Conservation (phyloP, 2,329 filamentous ascomycete genomes). For the Hymenoscyphus scutula region DNA sequence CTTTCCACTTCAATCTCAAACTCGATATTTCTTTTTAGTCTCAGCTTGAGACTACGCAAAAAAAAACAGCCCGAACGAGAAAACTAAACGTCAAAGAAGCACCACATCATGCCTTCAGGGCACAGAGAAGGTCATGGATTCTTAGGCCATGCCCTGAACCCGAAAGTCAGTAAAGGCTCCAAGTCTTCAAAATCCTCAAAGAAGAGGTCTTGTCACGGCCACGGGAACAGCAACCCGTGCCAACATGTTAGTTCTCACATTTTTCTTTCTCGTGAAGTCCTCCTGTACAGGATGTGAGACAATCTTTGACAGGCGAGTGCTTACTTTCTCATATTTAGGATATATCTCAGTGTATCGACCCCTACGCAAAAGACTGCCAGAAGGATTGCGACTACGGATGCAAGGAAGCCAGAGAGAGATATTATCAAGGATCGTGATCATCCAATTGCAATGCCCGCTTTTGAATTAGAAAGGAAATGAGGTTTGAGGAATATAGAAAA, state of each 20-base stretch:
- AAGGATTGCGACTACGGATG: not conserved
- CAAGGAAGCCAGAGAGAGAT: too few relatives aligned
- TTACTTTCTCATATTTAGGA: not conserved
- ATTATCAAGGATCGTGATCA: not conserved
- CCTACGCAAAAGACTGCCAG: not conserved
- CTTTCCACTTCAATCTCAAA: too few relatives aligned
- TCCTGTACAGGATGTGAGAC: too few relatives aligned
- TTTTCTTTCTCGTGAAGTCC: too few relatives aligned
- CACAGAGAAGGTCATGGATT: not conserved
- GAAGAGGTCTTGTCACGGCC: not conserved
- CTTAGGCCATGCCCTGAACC: not conserved
- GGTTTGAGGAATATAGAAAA: not conserved
- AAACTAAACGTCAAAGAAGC: not conserved
- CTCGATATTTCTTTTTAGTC: too few relatives aligned
- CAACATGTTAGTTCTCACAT: not conserved
- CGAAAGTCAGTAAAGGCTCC: not conserved
- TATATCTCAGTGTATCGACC: conserved; percentile 2
- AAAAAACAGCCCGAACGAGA: not conserved
- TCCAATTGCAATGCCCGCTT: not conserved
- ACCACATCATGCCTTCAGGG: not conserved
- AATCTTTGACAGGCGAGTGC: too few relatives aligned
- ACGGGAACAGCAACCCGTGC: not conserved
- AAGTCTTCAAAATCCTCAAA: not conserved
- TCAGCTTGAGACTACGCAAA: not conserved
- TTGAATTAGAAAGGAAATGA: not conserved